Evolutionary conservation across 495 filamentous ascomycete genomes (phyloP).

Genomic region (Penicillium samsonianum): DNA sequence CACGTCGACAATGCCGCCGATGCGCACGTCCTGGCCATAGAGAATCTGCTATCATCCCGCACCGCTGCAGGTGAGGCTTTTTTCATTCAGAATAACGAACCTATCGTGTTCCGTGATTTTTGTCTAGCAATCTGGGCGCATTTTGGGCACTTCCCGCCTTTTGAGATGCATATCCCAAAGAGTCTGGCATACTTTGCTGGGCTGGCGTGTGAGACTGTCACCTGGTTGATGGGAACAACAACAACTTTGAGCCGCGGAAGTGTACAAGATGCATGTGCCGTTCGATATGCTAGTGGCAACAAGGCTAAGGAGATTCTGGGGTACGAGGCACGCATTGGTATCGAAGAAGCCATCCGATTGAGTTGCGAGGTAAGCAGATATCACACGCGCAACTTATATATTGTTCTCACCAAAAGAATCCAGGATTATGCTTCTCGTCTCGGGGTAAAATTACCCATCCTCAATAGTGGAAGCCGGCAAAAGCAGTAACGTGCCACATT

Average conservation of each 20-base stretch:
- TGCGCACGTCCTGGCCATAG: slow-evolving; percentile 62
- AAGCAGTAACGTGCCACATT: not conserved
- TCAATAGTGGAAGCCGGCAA: not conserved
- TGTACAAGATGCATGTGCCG: slow-evolving; percentile 55
- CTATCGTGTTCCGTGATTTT: slow-evolving; percentile 61
- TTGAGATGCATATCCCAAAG: slow-evolving; percentile 54
- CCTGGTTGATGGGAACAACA: slow-evolving; percentile 51
- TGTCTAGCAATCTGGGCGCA: slow-evolving; percentile 59
- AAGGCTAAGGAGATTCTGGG: slow-evolving; percentile 60
- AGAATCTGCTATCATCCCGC: slow-evolving; percentile 55
- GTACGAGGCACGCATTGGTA: slow-evolving; percentile 57
- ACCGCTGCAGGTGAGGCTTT: slow-evolving; percentile 63
- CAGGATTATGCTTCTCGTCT: slow-evolving; percentile 45
- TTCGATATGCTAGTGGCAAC: slow-evolving; percentile 56
- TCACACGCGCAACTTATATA: not conserved
- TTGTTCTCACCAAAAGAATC: not conserved
- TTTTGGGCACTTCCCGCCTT: slow-evolving; percentile 57
- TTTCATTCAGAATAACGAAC: slow-evolving; percentile 66
- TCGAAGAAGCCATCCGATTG: slow-evolving; percentile 55
- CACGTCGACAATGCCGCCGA: slow-evolving; percentile 63
- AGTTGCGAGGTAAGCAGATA: slow-evolving; percentile 48
- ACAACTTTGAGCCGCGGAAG: slow-evolving; percentile 57
- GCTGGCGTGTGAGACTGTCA: slow-evolving; percentile 49
- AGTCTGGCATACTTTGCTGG: slow-evolving; percentile 52
- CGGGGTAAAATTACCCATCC: slow-evolving; percentile 28